phyloP scores from a whole-genome alignment of 2,329 filamentous ascomycete genomes.

The Colletotrichum endophyticum region DNA sequence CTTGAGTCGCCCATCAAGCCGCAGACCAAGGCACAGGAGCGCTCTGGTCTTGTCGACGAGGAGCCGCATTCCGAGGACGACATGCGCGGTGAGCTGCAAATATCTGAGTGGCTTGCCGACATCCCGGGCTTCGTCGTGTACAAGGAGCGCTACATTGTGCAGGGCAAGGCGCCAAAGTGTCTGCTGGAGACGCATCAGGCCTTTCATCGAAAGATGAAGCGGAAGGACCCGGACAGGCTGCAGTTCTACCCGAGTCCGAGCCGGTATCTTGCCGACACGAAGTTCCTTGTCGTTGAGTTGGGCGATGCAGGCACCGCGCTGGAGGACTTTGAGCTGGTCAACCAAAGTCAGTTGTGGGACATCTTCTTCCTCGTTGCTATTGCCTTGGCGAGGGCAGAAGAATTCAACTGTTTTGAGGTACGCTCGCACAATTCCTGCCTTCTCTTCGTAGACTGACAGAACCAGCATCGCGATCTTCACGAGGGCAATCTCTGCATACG shows the following conservation, averaged over 20 bases:
- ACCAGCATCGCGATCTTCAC: constrained; percentile 67
- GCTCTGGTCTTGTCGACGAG: constrained; percentile 61
- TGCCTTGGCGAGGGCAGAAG: constrained; percentile 64
- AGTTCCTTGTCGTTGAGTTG: constrained; percentile 66
- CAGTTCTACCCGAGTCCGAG: constrained; percentile 69
- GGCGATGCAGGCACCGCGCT: constrained; percentile 66
- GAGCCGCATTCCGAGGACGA: constrained; percentile 60
- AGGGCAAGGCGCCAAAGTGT: constrained; percentile 57
- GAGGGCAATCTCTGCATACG: constrained; percentile 69
- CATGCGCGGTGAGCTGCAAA: constrained; percentile 63
- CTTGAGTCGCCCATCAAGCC: constrained; percentile 62
- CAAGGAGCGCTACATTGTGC: constrained; percentile 67
- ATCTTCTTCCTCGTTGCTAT: constrained; percentile 66
- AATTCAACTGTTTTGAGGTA: constrained; percentile 65
- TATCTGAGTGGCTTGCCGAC: constrained; percentile 68
- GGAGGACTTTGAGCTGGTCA: constrained; percentile 60
- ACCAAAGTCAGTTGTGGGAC: constrained; percentile 63
- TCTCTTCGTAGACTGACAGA: background rate
- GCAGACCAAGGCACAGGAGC: constrained; percentile 61
- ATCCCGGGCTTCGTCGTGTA: constrained; percentile 70
- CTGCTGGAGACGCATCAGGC: constrained; percentile 65
- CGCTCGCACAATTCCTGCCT: background rate
- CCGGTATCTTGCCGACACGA: constrained; percentile 61
- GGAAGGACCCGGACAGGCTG: constrained; percentile 58
- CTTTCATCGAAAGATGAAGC: constrained; percentile 59